Evolutionary conservation across 176 grass and related monocot genomes (phyloP), one percentile per base, ranked within the genome.

Genomic region (Juncus inflexus): DNA sequence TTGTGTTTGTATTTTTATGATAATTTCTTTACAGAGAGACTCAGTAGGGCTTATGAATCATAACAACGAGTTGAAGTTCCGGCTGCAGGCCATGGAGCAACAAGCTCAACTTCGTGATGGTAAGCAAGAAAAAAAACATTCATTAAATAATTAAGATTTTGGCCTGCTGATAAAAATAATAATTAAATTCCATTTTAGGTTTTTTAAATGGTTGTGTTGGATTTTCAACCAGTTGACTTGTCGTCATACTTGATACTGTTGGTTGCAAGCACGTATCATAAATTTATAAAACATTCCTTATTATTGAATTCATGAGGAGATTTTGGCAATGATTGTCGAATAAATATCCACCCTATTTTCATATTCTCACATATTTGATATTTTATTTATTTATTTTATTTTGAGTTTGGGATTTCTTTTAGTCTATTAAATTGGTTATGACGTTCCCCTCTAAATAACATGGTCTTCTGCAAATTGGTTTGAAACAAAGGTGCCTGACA

Each of bases 31-130:
- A 59, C 85, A 97, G 92, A 84, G 85, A 41, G 88, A 89, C 42
- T 82, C 85, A 15, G 58, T 82, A 0, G 82, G 85, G 3, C 62
- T 97, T 40, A 63, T 63, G 14, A 89, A 74, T 42, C 92, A 86
- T 55, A 97, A 97, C 75, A 91, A 77, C 45, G 85, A 97, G 67
- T 84, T 97, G 77, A 91, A 84, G 74, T 97, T 97, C 75, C 78
- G 92, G 50, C 85, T 97, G 28, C 92, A 97, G 75, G 83, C 92
- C 57, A 97, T 97, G 92, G 85, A 91, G 75, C 92, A 97, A 71
- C 85, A 97, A 79, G 88, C 80, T 51, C 87, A 91, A 67, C 78
- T 97, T 58, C 82, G 85, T 35, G 92, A 97, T 40, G 92, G 92
- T 97, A 81, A 89, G 77, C 43, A 47, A 47, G 2, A 47, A 47